Conservation (phyloP, 176 grass and related monocot species). For the Bothriochloa decipiens region DNA sequence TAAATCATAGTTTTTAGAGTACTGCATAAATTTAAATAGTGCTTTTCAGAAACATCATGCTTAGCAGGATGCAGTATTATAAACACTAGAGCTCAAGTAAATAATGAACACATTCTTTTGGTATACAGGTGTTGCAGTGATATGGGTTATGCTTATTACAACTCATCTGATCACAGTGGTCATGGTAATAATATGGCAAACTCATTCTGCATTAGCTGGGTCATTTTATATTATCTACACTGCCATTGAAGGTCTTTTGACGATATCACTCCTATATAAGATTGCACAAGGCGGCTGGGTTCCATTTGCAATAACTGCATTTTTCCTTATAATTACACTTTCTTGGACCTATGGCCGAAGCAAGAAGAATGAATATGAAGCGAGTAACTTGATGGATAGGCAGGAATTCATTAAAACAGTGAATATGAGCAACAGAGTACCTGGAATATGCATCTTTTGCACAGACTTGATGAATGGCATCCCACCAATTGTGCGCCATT, state of each 20-base stretch:
- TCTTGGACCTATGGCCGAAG: slow-evolving; percentile 84
- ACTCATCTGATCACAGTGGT: slow-evolving; percentile 63
- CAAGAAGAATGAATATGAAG: slow-evolving; percentile 75
- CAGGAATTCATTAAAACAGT: slow-evolving; percentile 53
- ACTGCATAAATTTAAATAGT: background rate
- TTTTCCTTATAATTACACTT: slow-evolving; percentile 70
- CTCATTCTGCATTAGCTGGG: slow-evolving; percentile 35
- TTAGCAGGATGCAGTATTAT: background rate
- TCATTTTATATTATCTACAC: slow-evolving; percentile 50
- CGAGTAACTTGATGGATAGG: slow-evolving; percentile 47
- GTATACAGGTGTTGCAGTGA: slow-evolving; percentile 74
- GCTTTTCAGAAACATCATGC: background rate
- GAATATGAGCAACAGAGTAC: slow-evolving; percentile 43
- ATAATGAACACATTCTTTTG: slow-evolving; percentile 16
- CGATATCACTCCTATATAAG: slow-evolving; percentile 78
- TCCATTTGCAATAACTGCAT: slow-evolving; percentile 73
- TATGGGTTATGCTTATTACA: slow-evolving; percentile 95
- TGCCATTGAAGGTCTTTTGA: slow-evolving; percentile 60
- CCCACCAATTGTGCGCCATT: slow-evolving; percentile 73
- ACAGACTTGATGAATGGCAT: slow-evolving; percentile 85
- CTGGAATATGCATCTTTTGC: slow-evolving; percentile 75
- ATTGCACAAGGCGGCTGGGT: slow-evolving; percentile 80
- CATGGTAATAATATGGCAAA: slow-evolving; percentile 75
- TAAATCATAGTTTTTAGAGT: too few species aligned
- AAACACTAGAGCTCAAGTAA: background rate